Evolutionary conservation across 345 rosid species (phyloP).

Genomic region (Dovyalis caffra): DNA sequence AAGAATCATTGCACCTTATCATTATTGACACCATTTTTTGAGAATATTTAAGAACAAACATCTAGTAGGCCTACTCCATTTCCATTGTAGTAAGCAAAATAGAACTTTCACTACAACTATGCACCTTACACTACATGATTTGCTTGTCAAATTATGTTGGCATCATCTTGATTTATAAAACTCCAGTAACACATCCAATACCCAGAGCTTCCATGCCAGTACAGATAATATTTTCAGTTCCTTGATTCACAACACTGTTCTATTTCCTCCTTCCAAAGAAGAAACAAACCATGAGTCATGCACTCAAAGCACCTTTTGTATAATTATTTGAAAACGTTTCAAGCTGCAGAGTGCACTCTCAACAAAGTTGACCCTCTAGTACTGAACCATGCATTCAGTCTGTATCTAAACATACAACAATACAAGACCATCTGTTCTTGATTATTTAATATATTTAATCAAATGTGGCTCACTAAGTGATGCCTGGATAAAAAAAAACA

Average conservation of each 20-base stretch:
- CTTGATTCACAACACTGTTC: neutral
- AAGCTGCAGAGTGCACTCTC: neutral
- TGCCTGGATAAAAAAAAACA: neutral
- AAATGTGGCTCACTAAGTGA: neutral
- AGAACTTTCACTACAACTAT: neutral
- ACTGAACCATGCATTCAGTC: neutral
- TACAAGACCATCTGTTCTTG: neutral
- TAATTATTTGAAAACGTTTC: neutral
- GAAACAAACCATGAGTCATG: neutral
- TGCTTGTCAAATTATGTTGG: neutral
- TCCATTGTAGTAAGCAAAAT: neutral
- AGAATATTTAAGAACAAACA: too few relatives aligned
- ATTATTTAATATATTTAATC: neutral
- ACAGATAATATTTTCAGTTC: neutral
- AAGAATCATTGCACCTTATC: neutral
- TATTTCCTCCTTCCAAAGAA: neutral
- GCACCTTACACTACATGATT: neutral
- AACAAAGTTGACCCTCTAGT: neutral
- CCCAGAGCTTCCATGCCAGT: neutral
- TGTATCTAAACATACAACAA: neutral
- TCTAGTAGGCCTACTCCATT: neutral
- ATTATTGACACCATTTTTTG: neutral
- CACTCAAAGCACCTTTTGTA: neutral
- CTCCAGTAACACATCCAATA: neutral
- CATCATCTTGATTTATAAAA: neutral